Percentiles rank a stretch among this genome's conserved stretches.
Evolutionary conservation across 163 green algal species (phyloP).

Genomic region (Coccomyxa subellipsoidea): DNA sequence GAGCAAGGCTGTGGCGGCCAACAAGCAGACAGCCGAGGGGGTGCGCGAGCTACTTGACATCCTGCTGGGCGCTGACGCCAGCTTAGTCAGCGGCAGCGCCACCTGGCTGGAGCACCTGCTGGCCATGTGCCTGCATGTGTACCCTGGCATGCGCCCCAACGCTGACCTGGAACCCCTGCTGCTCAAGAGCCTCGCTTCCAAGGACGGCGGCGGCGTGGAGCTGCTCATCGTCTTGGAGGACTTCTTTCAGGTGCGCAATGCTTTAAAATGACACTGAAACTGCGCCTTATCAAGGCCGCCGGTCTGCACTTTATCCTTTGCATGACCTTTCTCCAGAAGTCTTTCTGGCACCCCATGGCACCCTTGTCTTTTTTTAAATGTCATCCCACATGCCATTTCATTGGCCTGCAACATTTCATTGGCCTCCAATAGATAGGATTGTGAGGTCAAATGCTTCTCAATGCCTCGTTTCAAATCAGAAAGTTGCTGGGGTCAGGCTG

Average conservation of each 20-base stretch:
- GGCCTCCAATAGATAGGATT: too few relatives aligned
- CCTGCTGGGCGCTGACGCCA: neutral
- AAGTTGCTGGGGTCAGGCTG: neutral
- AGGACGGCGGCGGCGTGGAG: neutral
- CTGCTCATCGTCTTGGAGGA: neutral
- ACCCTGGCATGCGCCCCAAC: neutral
- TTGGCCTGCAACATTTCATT: too few relatives aligned
- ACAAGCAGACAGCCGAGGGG: neutral
- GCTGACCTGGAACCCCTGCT: neutral
- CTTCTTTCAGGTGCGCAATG: neutral
- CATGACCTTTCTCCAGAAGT: neutral
- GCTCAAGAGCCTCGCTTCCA: neutral
- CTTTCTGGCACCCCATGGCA: neutral
- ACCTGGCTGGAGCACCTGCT: slow-evolving; percentile 4
- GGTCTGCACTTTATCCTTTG: neutral
- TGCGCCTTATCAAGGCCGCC: neutral
- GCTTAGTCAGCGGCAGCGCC: neutral
- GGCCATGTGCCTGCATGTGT: neutral
- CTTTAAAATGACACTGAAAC: too few relatives aligned
- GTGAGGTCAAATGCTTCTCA: too few relatives aligned
- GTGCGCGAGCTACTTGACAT: neutral
- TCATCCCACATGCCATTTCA: too few relatives aligned
- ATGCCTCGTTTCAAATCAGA: neutral
- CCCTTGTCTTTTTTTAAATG: neutral
- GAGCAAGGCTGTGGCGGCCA: neutral